Evolutionary conservation across 306 rosid genomes (phyloP).

Genomic region (Senna tora): DNA sequence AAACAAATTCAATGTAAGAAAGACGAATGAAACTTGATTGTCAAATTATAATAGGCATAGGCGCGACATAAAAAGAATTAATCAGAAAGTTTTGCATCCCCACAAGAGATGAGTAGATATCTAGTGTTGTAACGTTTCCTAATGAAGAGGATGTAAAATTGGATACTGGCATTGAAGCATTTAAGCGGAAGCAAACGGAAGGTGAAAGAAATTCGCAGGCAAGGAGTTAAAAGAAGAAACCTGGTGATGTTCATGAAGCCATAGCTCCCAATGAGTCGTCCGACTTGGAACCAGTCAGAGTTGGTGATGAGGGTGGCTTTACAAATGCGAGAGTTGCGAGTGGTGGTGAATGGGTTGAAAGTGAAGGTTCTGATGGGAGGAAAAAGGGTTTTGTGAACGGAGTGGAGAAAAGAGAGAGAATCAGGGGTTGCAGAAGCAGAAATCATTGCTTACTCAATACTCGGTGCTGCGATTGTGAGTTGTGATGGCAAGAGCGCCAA

Average conservation of each 20-base stretch:
- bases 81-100: background rate
- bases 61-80: background rate
- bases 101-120: background rate
- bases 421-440: conserved; percentile 24
- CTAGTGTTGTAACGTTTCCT: background rate
- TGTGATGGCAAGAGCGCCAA: background rate
- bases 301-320: conserved; percentile 58
- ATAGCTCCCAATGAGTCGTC: conserved; percentile 83
- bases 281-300: conserved; percentile 88
- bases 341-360: conserved; percentile 29
- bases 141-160: background rate
- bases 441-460: conserved; percentile 25
- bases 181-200: background rate
- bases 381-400: conserved; percentile 3
- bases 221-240: conserved; percentile 31
- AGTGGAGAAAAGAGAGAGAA: conserved; percentile 34
- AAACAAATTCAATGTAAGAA: background rate
- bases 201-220: conserved; percentile 1
- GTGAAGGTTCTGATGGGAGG: conserved; percentile 13
- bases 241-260: conserved; percentile 93
- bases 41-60: background rate
- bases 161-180: background rate
- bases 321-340: conserved; percentile 42
- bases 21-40: background rate
- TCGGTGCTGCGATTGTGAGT: background rate